Evolutionary conservation across 2,329 filamentous ascomycete genomes (phyloP).

Genomic region (Verticillium longisporum): DNA sequence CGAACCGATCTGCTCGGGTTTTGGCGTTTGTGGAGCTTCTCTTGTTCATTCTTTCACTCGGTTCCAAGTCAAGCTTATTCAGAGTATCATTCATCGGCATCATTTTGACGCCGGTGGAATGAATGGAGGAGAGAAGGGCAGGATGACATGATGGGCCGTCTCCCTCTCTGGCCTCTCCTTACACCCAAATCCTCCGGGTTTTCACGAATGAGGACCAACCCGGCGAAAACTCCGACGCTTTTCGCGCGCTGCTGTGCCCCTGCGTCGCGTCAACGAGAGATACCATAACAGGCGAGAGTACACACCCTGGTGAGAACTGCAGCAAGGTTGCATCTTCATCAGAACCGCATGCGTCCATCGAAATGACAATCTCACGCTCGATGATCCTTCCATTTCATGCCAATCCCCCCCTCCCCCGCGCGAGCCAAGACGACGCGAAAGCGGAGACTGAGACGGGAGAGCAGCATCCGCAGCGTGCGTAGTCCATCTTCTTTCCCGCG

Average conservation of each 20-base stretch:
- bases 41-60: too few relatives aligned
- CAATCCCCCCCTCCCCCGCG: not conserved
- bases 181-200: too few relatives aligned
- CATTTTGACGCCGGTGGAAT: not conserved
- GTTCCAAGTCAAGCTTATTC: not conserved
- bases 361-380: not conserved
- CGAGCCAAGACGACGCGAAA: not conserved
- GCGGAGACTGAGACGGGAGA: not conserved
- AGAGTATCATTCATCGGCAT: not conserved
- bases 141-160: too few relatives aligned
- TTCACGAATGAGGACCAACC: not conserved
- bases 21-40: too few relatives aligned
- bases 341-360: not conserved
- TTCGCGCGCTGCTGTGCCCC: not conserved
- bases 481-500: not conserved
- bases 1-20: too few relatives aligned
- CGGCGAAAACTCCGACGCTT: not conserved
- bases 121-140: too few relatives aligned
- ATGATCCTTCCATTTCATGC: not conserved
- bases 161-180: too few relatives aligned
- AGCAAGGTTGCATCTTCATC: not conserved
- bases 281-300: not conserved
- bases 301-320: too few relatives aligned
- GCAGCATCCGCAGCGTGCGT: not conserved
- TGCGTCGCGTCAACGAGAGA: not conserved